Conservation (phyloP, 2,329 filamentous ascomycete species). For the Metarhizium rileyi region DNA sequence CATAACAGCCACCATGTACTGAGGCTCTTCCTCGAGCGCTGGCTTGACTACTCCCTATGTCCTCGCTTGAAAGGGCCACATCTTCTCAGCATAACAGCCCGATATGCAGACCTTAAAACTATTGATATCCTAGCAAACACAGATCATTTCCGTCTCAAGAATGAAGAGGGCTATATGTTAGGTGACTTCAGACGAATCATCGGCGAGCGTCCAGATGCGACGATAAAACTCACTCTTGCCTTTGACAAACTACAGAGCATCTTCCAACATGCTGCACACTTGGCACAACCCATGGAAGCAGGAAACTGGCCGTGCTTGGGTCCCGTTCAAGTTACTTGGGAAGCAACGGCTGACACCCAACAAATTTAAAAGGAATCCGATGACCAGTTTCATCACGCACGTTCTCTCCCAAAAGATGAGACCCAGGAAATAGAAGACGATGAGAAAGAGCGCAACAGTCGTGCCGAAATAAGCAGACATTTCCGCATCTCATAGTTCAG, state of each 20-base stretch:
- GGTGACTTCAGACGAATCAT: constrained; percentile 5
- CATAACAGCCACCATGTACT: constrained; percentile 25
- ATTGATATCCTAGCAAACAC: constrained; percentile 16
- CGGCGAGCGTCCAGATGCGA: background rate
- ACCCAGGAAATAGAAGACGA: background rate
- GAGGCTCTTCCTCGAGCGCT: constrained; percentile 22
- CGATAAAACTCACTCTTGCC: constrained; percentile 1
- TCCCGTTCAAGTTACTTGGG: background rate
- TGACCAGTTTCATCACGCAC: constrained; percentile 1
- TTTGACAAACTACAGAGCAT: constrained; percentile 4
- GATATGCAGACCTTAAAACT: constrained; percentile 20
- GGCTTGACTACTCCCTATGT: constrained; percentile 23
- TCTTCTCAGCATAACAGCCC: constrained; percentile 18
- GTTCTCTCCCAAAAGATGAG: background rate
- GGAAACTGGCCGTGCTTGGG: background rate
- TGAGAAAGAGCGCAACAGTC: too few species aligned
- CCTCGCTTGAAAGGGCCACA: constrained; percentile 21
- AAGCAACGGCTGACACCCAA: background rate
- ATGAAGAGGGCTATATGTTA: constrained; percentile 15
- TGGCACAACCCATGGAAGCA: constrained; percentile 2
- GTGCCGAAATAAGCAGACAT: too few species aligned
- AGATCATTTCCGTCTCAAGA: constrained; percentile 16
- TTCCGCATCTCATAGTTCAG: too few species aligned
- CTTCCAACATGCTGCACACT: constrained; percentile 1
- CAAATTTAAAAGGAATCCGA: background rate